Conservation (phyloP, 2,329 filamentous ascomycete genomes). For the Penicillium sp. region DNA sequence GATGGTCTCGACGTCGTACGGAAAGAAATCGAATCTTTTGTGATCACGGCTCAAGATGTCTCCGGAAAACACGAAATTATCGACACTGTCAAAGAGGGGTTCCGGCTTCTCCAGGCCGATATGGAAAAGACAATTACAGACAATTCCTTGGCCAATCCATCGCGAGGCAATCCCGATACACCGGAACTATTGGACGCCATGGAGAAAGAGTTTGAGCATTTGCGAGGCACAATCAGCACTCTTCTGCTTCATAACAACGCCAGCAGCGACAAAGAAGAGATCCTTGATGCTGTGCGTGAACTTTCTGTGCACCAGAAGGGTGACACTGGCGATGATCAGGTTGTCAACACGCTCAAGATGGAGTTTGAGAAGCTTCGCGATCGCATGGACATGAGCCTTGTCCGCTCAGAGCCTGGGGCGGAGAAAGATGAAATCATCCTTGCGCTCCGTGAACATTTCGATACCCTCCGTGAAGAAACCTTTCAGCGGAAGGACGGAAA, state of each 20-base stretch:
- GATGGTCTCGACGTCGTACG: constrained; percentile 79
- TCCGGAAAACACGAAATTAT: constrained; percentile 72
- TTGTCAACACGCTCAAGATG: constrained; percentile 48
- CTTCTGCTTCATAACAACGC: constrained; percentile 58
- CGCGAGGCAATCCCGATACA: constrained; percentile 51
- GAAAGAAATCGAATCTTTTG: constrained; percentile 71
- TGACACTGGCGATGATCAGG: constrained; percentile 25
- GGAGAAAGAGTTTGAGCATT: constrained; percentile 73
- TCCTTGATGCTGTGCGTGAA: constrained; percentile 56
- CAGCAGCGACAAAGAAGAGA: constrained; percentile 54
- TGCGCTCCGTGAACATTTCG: constrained; percentile 52
- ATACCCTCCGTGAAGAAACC: constrained; percentile 47
- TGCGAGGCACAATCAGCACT: constrained; percentile 70
- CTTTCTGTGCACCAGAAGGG: constrained; percentile 36
- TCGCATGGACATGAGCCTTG: constrained; percentile 28
- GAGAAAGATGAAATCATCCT: constrained; percentile 65
- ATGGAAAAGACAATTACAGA: constrained; percentile 50
- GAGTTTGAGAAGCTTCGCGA: constrained; percentile 59
- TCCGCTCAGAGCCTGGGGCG: constrained; percentile 26
- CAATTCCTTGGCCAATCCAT: constrained; percentile 29
- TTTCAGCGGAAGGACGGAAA: constrained; percentile 50
- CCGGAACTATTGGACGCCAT: constrained; percentile 65
- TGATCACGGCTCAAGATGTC: constrained; percentile 64
- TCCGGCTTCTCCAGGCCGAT: constrained; percentile 56
- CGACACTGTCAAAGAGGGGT: constrained; percentile 59